Base-by-base conservation (phyloP, 1,284 basidiomycete genomes). In the Prillingera fragicola region DNA sequence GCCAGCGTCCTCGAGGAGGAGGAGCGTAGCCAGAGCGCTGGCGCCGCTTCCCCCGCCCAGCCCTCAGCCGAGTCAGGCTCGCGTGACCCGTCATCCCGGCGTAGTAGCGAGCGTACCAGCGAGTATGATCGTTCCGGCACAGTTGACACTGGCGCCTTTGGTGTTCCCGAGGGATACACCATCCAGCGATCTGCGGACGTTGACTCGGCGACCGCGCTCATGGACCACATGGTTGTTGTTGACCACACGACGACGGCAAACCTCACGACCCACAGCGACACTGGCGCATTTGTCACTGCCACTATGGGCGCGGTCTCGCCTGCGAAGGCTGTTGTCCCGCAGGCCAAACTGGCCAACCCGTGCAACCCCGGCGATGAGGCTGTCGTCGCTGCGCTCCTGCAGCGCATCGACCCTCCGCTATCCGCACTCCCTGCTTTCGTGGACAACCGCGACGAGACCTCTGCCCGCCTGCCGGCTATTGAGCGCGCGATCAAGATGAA, bases 361-460 rank as follows among this genome's bases (percentile, higher is more conserved):
- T 94, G 89, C 73, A 86, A 90, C 68, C 89, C 92, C 1, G 84
- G 84, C 56, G 83, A 88, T 50, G 75, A 79, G 5, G 71, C 78
- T 1, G 80, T 89, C 36, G 62, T 90, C 23, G 73, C 77, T 4
- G 74, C 77, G 0, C 67, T 94, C 8, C 75, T 97, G 2, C 44
- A 58, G 21, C 79, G 80, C 0, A 78, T 85, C 21, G 74, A 85
- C 14, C 80, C 82, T 12, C 72, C 75, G 1, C 41, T 76, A 10
- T 48, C 63, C 21, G 61, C 76, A 1, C 81, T 86, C 49, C 69
- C 78, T 2, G 78, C 79, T 29, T 88, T 84, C 66, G 48, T 66
- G 38, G 84, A 94, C 61, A 69, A 84, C 23, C 73, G 77, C 25
- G 55, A 72, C 4, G 65, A 74, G 25, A 73, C 80, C 1, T 78